Conservation (phyloP, 2,329 filamentous ascomycete genomes). For the Pseudogymnoascus sp. region DNA sequence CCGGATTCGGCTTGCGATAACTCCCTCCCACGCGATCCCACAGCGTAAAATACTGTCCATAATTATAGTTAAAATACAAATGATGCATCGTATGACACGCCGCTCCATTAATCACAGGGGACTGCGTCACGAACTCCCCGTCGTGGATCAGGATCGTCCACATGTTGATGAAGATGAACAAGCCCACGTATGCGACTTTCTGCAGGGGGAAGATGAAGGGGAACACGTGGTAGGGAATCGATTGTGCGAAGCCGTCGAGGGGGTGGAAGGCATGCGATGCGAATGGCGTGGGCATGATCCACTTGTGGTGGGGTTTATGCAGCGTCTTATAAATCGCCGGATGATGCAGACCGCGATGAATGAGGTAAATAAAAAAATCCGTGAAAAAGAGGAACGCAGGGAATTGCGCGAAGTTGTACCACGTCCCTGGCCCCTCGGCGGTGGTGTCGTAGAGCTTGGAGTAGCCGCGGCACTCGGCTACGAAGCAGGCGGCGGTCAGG, state of each 20-base stretch:
- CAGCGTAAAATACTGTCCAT: constrained; percentile 86
- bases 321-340: constrained; percentile 74
- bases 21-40: constrained; percentile 85
- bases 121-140: constrained; percentile 87
- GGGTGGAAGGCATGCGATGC: constrained; percentile 94
- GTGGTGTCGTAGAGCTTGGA: constrained; percentile 80
- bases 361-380: constrained; percentile 86
- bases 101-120: constrained; percentile 85
- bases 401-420: constrained; percentile 77
- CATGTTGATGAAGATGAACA: constrained; percentile 90
- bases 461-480: constrained; percentile 74
- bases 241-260: constrained; percentile 81
- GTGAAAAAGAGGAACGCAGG: constrained; percentile 83
- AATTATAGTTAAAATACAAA: constrained; percentile 82
- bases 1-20: constrained; percentile 77
- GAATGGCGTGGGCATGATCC: constrained; percentile 96
- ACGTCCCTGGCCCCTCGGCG: constrained; percentile 62
- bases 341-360: constrained; percentile 79
- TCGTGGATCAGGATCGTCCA: constrained; percentile 97
- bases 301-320: constrained; percentile 98
- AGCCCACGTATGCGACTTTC: constrained; percentile 75
- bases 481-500: constrained; percentile 72
- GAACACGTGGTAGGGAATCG: constrained; percentile 85
- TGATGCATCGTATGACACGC: constrained; percentile 94
- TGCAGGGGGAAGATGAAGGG: constrained; percentile 88